Percentiles rank a stretch among this genome's conserved stretches.
Evolutionary conservation across 1,284 basidiomycete genomes (phyloP).

Genomic region (Leccinum fuscescens): DNA sequence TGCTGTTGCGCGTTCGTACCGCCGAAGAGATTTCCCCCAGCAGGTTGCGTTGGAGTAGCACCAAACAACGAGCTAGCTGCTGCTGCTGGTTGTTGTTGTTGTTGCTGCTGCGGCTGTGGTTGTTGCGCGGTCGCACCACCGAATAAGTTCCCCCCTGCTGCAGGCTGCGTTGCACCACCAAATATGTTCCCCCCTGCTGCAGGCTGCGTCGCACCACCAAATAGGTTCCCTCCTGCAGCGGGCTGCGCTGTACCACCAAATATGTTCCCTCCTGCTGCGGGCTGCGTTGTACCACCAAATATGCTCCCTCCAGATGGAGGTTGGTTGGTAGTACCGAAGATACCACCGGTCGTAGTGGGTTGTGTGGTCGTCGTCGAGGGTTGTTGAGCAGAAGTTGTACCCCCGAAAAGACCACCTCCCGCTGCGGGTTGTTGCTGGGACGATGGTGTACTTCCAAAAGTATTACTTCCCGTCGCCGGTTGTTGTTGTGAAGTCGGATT

Average conservation of each 20-base stretch:
- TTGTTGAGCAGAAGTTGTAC: slow-evolving; percentile 15
- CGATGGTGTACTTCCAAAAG: slow-evolving; percentile 17
- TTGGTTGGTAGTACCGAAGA: slow-evolving; percentile 21
- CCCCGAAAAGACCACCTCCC: slow-evolving; percentile 21
- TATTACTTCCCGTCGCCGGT: slow-evolving; percentile 7
- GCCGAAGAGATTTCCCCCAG: slow-evolving; percentile 28
- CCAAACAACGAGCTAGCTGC: slow-evolving; percentile 20
- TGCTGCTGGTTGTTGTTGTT: slow-evolving; percentile 15
- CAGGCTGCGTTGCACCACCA: slow-evolving; percentile 14
- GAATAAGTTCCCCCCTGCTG: too few relatives aligned
- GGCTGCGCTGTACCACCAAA: slow-evolving; percentile 22
- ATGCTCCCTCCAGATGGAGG: slow-evolving; percentile 17
- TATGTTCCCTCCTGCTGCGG: slow-evolving; percentile 17
- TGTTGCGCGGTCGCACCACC: slow-evolving; percentile 17
- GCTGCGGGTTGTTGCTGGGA: slow-evolving; percentile 20
- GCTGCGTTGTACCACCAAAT: slow-evolving; percentile 21
- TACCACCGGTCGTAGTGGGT: slow-evolving; percentile 11
- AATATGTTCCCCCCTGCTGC: slow-evolving; percentile 21
- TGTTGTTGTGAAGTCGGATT: slow-evolving; percentile 19
- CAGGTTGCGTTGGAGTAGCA: slow-evolving; percentile 10
- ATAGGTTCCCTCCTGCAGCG: slow-evolving; percentile 19
- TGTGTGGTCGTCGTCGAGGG: slow-evolving; percentile 9
- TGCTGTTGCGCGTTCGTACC: slow-evolving; percentile 16
- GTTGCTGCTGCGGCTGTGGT: slow-evolving; percentile 16
- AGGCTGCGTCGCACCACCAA: slow-evolving; percentile 17